Evolutionary conservation across 179 eudicot species (phyloP).

Genomic region (Spergularia azorica): DNA sequence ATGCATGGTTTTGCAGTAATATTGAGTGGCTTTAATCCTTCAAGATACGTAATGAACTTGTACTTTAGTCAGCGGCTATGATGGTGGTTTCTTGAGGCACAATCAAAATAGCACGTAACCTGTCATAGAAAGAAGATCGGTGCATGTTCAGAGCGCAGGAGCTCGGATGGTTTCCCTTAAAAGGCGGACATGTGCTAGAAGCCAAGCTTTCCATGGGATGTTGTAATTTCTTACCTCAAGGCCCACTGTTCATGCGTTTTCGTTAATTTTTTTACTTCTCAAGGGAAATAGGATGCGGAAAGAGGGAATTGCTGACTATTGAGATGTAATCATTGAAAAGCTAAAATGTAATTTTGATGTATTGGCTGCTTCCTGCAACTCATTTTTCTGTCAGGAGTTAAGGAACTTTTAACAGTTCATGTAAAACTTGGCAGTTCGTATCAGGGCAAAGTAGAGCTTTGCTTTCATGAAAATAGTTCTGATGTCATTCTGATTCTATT

Average conservation of each 20-base stretch:
- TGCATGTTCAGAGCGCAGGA: not conserved
- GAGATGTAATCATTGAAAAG: slow-evolving; percentile 16
- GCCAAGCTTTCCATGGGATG: slow-evolving; percentile 5
- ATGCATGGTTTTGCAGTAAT: slow-evolving; percentile 57
- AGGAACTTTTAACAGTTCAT: not conserved
- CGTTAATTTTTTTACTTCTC: slow-evolving; percentile 1
- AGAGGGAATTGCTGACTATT: slow-evolving; percentile 20
- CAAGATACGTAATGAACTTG: slow-evolving; percentile 86
- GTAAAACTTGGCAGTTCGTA: not conserved
- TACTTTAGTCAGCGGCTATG: slow-evolving; percentile 71
- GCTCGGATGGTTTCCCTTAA: slow-evolving; percentile 12
- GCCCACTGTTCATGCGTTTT: slow-evolving; percentile 4
- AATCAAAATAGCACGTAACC: slow-evolving; percentile 25
- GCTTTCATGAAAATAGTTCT: not conserved
- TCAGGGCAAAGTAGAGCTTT: not conserved
- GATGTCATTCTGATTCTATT: not conserved
- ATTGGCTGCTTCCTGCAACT: slow-evolving; percentile 13
- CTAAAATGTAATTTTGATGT: slow-evolving; percentile 24
- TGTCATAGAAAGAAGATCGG: slow-evolving; percentile 6
- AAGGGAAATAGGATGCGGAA: slow-evolving; percentile 30
- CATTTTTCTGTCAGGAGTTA: not conserved
- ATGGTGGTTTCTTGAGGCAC: slow-evolving; percentile 23
- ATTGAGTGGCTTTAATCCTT: slow-evolving; percentile 90
- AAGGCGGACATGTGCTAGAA: slow-evolving; percentile 10
- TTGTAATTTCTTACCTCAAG: slow-evolving; percentile 26